Evolutionary conservation across 2,329 filamentous ascomycete species (phyloP).

Genomic region (Fusarium kyushuense): DNA sequence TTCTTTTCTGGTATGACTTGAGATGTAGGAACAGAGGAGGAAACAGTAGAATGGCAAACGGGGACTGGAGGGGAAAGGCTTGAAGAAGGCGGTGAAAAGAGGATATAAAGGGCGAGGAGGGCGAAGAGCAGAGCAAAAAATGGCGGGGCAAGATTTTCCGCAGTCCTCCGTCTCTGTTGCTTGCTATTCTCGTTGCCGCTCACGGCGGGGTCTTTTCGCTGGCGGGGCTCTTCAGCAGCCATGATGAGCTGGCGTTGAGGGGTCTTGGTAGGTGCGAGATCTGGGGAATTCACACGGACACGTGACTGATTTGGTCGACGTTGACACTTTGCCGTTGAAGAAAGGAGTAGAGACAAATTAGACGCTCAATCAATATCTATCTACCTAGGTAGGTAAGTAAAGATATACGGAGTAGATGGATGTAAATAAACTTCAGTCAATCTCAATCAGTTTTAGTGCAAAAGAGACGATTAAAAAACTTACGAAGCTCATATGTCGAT

Average conservation of each 20-base stretch:
- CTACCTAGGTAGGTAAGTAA: no score
- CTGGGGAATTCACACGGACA: slow-evolving; percentile 44
- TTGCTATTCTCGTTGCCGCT: slow-evolving; percentile 39
- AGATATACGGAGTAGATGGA: not conserved
- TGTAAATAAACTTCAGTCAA: not conserved
- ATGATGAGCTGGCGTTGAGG: slow-evolving; percentile 48
- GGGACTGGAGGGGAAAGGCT: slow-evolving; percentile 49
- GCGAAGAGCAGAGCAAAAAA: slow-evolving; percentile 57
- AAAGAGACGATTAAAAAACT: not conserved
- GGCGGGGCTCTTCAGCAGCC: slow-evolving; percentile 52
- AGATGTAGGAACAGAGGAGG: slow-evolving; percentile 48
- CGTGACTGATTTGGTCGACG: slow-evolving; percentile 37
- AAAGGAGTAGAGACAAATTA: slow-evolving; percentile 1
- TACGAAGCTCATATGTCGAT: not conserved
- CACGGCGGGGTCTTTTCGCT: slow-evolving; percentile 53
- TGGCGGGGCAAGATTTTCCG: slow-evolving; percentile 59
- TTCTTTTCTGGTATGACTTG: slow-evolving; percentile 46
- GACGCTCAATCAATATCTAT: not conserved
- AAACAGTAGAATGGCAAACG: slow-evolving; percentile 41
- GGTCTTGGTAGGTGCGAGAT: slow-evolving; percentile 32
- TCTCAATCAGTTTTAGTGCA: not conserved
- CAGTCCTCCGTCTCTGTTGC: slow-evolving; percentile 47
- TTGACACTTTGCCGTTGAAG: slow-evolving; percentile 14
- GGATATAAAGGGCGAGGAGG: slow-evolving; percentile 54
- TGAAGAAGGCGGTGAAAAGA: slow-evolving; percentile 51